phyloP scores from a whole-genome alignment of 2,329 filamentous ascomycete species.

The Colletotrichum sp. region DNA sequence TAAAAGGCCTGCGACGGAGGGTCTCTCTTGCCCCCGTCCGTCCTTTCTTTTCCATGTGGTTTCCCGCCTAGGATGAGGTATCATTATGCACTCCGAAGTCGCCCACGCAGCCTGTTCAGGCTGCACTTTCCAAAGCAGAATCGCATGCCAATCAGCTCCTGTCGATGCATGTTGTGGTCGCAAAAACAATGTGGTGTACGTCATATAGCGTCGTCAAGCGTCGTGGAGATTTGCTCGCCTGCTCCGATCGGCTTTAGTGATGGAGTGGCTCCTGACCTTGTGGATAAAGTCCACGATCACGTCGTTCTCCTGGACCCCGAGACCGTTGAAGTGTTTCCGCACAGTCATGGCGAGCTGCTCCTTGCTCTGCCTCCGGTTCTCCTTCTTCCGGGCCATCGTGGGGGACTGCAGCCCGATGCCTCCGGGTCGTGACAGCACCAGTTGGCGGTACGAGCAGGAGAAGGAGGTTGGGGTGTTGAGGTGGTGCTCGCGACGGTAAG shows the following conservation, averaged over 20 bases:
- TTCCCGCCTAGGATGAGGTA: constrained; percentile 17
- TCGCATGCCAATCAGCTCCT: background rate
- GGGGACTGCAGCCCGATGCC: constrained; percentile 76
- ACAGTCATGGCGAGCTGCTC: constrained; percentile 75
- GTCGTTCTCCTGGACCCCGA: constrained; percentile 81
- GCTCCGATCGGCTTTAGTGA: constrained; percentile 18
- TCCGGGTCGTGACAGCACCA: constrained; percentile 63
- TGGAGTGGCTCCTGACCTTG: constrained; percentile 51
- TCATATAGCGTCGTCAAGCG: constrained; percentile 7
- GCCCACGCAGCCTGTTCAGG: constrained; percentile 8
- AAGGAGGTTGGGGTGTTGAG: constrained; percentile 76
- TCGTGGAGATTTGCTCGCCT: constrained; percentile 12
- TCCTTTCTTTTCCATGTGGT: background rate
- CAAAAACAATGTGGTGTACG: background rate
- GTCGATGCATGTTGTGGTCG: background rate
- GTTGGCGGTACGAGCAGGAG: constrained; percentile 65
- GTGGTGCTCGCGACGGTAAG: constrained; percentile 76
- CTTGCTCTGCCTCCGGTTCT: constrained; percentile 71
- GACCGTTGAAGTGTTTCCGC: constrained; percentile 82
- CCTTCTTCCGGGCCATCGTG: constrained; percentile 72
- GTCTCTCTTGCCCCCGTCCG: background rate
- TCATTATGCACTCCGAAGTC: constrained; percentile 22
- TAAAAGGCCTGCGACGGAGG: background rate
- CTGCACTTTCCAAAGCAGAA: background rate
- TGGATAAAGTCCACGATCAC: constrained; percentile 82